A percentile compares a stretch with the other conserved stretches of the same genome.
Evolutionary conservation across 352 stramenopile species (phyloP).

Genomic region (Pythium angustatum): DNA sequence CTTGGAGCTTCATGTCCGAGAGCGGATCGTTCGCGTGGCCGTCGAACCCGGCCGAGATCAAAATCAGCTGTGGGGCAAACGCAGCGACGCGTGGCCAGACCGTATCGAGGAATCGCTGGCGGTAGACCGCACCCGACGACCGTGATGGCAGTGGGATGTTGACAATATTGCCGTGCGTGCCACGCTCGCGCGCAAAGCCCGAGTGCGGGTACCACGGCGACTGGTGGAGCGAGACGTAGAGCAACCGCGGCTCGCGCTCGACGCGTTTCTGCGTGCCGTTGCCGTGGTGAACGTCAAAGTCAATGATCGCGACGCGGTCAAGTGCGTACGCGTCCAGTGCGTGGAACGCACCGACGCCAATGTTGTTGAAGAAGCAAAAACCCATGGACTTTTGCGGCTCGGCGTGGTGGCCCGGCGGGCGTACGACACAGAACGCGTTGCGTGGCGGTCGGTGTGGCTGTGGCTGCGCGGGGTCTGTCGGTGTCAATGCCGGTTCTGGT

Average conservation of each 20-base stretch:
- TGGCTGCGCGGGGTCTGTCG: no score
- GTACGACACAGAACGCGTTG: conserved; percentile 58
- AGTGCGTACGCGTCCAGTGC: conserved; percentile 38
- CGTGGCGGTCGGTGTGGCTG: conserved; percentile 29
- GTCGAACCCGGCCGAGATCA: conserved; percentile 96
- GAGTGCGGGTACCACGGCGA: conserved; percentile 70
- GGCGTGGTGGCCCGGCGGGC: conserved; percentile 86
- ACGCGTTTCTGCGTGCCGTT: conserved; percentile 84
- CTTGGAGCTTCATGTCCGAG: conserved; percentile 67
- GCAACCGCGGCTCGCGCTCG: conserved; percentile 60
- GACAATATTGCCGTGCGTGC: conserved; percentile 69
- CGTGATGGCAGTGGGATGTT: conserved; percentile 40
- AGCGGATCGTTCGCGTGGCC: conserved; percentile 91
- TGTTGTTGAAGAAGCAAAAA: conserved; percentile 89
- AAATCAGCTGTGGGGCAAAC: conserved; percentile 92
- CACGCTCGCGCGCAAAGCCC: conserved; percentile 45
- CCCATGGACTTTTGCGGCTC: conserved; percentile 66
- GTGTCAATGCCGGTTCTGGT: no score
- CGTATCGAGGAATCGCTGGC: conserved; percentile 48
- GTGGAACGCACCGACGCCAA: conserved; percentile 65
- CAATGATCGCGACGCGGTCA: conserved; percentile 66
- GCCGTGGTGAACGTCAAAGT: conserved; percentile 92
- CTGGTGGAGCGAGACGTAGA: conserved; percentile 39
- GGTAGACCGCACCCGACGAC: conserved; percentile 63
- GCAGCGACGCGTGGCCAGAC: conserved; percentile 84